Percentiles rank a stretch among this genome's conserved stretches.
Evolutionary conservation across 495 filamentous ascomycete species (phyloP).

Genomic region (Neohortaea acidophila): DNA sequence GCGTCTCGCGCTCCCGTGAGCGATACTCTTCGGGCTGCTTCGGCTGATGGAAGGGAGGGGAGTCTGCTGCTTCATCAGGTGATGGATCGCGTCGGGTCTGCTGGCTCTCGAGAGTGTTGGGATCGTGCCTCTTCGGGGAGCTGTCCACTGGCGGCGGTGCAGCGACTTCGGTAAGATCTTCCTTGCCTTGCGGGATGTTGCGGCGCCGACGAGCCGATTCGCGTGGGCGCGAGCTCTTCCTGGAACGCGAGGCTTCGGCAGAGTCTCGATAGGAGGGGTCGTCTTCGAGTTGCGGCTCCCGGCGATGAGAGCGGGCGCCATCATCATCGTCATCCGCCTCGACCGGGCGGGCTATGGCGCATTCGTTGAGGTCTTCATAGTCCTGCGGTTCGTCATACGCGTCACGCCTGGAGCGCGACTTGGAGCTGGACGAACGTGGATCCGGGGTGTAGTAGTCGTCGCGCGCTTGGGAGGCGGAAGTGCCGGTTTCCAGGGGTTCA

Average conservation of each 20-base stretch:
- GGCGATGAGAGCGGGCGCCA: no score
- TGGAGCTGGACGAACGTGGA: no score
- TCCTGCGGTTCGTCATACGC: slow-evolving; percentile 9
- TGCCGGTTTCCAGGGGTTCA: no score
- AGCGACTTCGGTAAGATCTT: neutral
- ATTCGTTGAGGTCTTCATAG: slow-evolving; percentile 16
- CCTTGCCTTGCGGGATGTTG: neutral
- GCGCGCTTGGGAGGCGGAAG: no score
- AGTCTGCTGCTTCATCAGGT: no score
- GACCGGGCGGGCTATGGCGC: slow-evolving; percentile 8
- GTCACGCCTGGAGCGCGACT: slow-evolving; percentile 14
- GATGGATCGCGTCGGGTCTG: no score
- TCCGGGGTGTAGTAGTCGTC: no score
- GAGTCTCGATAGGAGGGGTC: no score
- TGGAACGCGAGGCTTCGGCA: no score
- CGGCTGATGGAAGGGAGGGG: slow-evolving; percentile 2
- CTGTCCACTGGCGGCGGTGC: neutral
- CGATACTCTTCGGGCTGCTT: slow-evolving; percentile 8
- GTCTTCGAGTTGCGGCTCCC: no score
- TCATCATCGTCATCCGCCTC: neutral
- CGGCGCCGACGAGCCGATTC: neutral
- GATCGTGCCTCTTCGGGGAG: slow-evolving; percentile 1
- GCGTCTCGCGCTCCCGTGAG: slow-evolving; percentile 18
- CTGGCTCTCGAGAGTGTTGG: no score
- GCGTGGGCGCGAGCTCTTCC: neutral